phyloP scores from a whole-genome alignment of 805 yeast species.

The Grigorovia transvaalensis region DNA sequence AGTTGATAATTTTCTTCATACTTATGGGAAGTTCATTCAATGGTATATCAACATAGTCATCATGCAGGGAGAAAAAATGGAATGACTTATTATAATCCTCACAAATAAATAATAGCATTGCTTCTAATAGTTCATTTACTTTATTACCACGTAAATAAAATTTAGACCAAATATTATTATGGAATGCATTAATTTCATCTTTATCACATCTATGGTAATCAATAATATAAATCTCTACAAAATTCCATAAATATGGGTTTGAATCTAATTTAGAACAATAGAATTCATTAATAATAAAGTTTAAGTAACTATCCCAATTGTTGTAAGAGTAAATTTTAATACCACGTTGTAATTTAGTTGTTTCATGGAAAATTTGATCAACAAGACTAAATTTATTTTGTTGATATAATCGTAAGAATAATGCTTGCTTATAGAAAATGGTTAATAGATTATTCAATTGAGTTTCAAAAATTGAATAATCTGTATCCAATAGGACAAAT shows the following conservation, averaged over 20 bases:
- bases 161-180: constrained; percentile 11
- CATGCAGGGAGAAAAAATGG: constrained; percentile 19
- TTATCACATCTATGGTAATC: neutral
- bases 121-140: constrained; percentile 21
- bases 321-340: constrained; percentile 15
- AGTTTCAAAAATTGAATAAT: constrained; percentile 18
- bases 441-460: constrained; percentile 16
- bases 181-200: constrained; percentile 7
- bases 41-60: constrained; percentile 13
- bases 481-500: constrained; percentile 31
- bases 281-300: constrained; percentile 9
- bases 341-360: constrained; percentile 20
- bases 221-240: constrained; percentile 13
- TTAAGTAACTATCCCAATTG: constrained; percentile 14
- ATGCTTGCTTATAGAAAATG: constrained; percentile 19
- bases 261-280: constrained; percentile 7
- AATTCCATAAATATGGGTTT: constrained; percentile 15
- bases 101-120: constrained; percentile 18
- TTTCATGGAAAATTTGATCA: constrained; percentile 11
- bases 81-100: constrained; percentile 19
- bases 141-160: constrained; percentile 15
- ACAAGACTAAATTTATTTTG: constrained; percentile 16
- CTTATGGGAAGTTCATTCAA: constrained; percentile 12
- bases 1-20: constrained; percentile 9
- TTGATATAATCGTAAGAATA: constrained; percentile 18